Evolutionary conservation across 1,139 yeast genomes (phyloP).

Genomic region (Magnusiomyces starmeri): DNA sequence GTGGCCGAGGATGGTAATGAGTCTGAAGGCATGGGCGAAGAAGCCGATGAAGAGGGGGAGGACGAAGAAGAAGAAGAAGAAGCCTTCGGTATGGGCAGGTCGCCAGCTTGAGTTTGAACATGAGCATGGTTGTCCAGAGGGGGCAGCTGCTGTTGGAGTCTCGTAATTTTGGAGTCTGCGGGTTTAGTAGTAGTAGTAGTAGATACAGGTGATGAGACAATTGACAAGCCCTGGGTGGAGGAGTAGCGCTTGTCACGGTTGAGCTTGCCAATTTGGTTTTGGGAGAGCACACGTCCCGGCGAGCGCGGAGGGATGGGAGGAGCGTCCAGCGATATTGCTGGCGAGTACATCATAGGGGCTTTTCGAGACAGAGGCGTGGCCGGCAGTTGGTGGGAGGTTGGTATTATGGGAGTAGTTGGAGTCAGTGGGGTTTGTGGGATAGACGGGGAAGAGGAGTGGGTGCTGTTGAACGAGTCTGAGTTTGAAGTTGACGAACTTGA

Average conservation of each 20-base stretch:
- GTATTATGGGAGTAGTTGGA: neutral
- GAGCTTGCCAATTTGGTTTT: neutral
- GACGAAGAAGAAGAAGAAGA: neutral
- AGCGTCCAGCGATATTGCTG: neutral
- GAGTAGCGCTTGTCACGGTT: conserved; percentile 6
- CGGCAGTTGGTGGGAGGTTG: neutral
- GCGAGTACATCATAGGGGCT: conserved; percentile 1
- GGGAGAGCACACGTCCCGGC: conserved; percentile 1
- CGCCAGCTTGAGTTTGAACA: neutral
- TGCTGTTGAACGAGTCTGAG: neutral
- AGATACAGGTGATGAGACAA: neutral
- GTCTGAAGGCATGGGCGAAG: neutral
- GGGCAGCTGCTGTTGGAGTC: neutral
- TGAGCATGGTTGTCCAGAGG: neutral
- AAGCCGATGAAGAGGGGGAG: neutral
- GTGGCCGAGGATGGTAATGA: neutral
- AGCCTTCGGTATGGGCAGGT: neutral
- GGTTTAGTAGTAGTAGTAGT: neutral
- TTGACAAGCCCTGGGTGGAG: neutral
- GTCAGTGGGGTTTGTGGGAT: neutral
- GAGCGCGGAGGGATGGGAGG: conserved; percentile 7
- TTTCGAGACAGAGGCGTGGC: neutral
- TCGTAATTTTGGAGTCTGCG: neutral
- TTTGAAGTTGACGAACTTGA: neutral
- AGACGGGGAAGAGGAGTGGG: neutral